Conservation (phyloP, 2,329 filamentous ascomycete genomes). For the Orbilia brochopaga region DNA sequence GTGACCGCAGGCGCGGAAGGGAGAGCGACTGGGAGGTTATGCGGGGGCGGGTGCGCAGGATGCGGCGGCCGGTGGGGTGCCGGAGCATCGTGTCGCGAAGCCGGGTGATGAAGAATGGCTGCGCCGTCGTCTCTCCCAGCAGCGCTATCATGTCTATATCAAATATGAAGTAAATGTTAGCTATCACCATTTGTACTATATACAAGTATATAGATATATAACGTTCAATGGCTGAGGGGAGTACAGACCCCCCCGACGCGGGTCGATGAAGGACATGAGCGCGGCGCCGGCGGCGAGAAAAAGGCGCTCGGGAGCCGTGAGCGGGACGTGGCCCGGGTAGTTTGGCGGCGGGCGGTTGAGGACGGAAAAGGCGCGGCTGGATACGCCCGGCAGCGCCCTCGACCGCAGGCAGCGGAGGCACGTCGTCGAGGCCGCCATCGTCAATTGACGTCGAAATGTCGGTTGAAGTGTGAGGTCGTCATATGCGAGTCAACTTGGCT, state of each 20-base stretch:
- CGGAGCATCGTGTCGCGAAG: conserved; percentile 91
- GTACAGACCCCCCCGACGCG: conserved; percentile 71
- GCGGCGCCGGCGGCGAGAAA: conserved; percentile 72
- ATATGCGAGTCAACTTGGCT: no score
- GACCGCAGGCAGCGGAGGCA: not conserved
- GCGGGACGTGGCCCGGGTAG: conserved; percentile 89
- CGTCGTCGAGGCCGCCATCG: conserved; percentile 2
- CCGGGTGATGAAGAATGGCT: conserved; percentile 91
- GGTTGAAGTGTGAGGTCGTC: no score
- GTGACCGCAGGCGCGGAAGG: conserved; percentile 71
- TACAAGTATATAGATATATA: no score
- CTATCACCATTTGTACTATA: no score
- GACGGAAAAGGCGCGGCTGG: conserved; percentile 71
- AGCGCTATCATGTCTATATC: conserved; percentile 85
- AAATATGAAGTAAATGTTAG: not conserved
- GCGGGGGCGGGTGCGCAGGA: conserved; percentile 85
- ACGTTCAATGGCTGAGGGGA: conserved; percentile 1
- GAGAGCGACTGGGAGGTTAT: conserved; percentile 75
- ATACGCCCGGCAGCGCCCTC: conserved; percentile 50
- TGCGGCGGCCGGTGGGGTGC: conserved; percentile 81
- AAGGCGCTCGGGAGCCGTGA: conserved; percentile 77
- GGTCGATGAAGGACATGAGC: conserved; percentile 71
- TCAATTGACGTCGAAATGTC: no score
- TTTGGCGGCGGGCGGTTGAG: conserved; percentile 83
- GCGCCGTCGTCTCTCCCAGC: conserved; percentile 91